Conservation (phyloP, 805 yeast genomes). For the Yarrowia sp. region DNA sequence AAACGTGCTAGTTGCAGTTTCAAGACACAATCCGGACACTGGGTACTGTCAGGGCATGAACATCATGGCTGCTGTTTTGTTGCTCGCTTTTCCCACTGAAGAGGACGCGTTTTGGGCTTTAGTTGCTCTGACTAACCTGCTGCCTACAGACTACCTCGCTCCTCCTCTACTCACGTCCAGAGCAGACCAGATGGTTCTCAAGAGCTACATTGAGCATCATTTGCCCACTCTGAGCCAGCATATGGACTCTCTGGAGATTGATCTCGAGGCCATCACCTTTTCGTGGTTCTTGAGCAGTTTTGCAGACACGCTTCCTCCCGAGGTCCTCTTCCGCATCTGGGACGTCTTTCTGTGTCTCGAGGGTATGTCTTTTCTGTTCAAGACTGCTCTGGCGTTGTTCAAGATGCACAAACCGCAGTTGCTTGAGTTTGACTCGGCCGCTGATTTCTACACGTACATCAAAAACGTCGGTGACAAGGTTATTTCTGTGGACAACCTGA, state of each 20-base stretch:
- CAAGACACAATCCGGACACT: conserved; percentile 46
- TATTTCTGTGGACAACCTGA: conserved; percentile 35
- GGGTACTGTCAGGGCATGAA: conserved; percentile 66
- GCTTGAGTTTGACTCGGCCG: conserved; percentile 33
- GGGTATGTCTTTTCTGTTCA: conserved; percentile 42
- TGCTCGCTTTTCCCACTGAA: conserved; percentile 46
- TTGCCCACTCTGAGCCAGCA: conserved; percentile 46
- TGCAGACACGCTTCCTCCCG: conserved; percentile 51
- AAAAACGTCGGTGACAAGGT: conserved; percentile 36
- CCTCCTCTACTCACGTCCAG: conserved; percentile 41
- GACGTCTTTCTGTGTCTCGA: conserved; percentile 48
- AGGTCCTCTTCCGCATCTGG: conserved; percentile 52
- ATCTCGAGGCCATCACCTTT: conserved; percentile 50
- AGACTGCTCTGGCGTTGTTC: conserved; percentile 39
- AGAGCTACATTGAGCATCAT: conserved; percentile 40
- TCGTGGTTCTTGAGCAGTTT: conserved; percentile 59
- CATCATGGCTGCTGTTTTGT: conserved; percentile 52
- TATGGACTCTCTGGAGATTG: conserved; percentile 41
- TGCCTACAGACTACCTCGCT: conserved; percentile 48
- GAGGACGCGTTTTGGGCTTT: conserved; percentile 57
- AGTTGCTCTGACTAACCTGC: conserved; percentile 47
- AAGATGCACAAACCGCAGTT: conserved; percentile 34
- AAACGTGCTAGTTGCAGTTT: conserved; percentile 50
- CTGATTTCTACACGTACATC: conserved; percentile 38
- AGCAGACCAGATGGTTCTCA: conserved; percentile 44